Evolutionary conservation across 2,329 filamentous ascomycete species (phyloP), one percentile per base, ranked within the genome.

Genomic region (Rhynchosporium graminicola): DNA sequence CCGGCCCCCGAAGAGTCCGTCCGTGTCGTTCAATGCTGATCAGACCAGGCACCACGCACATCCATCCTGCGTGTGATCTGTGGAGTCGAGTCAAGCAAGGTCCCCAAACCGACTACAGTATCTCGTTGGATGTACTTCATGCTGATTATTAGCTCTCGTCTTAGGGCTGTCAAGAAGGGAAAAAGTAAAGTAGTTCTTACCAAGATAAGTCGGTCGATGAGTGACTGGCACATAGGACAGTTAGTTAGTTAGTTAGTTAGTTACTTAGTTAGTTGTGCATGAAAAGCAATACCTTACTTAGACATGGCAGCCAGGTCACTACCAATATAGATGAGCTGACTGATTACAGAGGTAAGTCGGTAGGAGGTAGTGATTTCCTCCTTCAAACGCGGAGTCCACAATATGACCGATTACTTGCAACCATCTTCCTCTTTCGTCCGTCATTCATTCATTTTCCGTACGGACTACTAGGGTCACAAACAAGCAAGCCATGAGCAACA

Each of bases 11-110:
- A 28, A 38, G 38, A 29, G 52, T 56, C 52, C 40, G 52, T 56
- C 36, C 43, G 36, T 42, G 36, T 56, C 40, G 52, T 43, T 56
- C 52, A 38, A 31, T 56, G 52, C 52, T 43, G 52, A 56, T 56
- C 52, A 56, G 52, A 56, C 38, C 48, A 52, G 31, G 15, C 50
- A 52, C 50, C 50, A 26, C 20, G 26, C 31, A 36, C 52, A 56
- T 47, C 45, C 36, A 56, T 56, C 38, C 36, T 56, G 36, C 10
- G 13, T 20, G 20, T 20, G 20, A 1, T 20, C 20, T 31, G 52
- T 56, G 52, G 38, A 43, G 36, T 56, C 52, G 52, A 56, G 40
- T 42, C 20, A 20, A 20, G 20, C 40, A 56, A 56, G 36, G 36
- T 40, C 52, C 52, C 52, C 38, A 42, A 43, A 56, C 40, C 26